Evolutionary conservation across 352 stramenopile genomes (phyloP), one percentile per base, ranked within the genome.

Genomic region (Pythium coloratum): DNA sequence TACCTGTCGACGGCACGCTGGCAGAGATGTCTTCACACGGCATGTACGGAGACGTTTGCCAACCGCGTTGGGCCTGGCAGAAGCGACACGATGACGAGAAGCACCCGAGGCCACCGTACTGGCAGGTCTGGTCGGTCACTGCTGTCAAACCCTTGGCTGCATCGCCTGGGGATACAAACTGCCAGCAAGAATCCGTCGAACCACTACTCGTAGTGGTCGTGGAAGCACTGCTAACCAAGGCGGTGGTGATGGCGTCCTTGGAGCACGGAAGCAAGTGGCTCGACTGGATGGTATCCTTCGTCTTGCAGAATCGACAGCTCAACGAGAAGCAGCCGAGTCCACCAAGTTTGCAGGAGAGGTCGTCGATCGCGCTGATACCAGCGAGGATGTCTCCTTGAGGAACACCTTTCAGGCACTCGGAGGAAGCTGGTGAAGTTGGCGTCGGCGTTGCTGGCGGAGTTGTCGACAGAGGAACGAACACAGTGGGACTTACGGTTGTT

Each of bases 261-360:
- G 59, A 59, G 7, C 66, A 72, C 9, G 54, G 54, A 12, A 61
- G 8, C 1, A 76, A 57, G 12, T 64, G 69, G 6, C 40, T 42
- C 30, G 68, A 73, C 4, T 64, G 55, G 8, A 32, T 55, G 13
- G 71, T 74, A 12, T 73, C 55, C 14, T 40, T 62, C 12, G 59
- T 73, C 46, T 76, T 73, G 51, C 76, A 83, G 40, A 69, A 73
- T 30, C 76, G 73, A 40, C 76, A 83, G 2, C 47, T 28, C 18
- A 38, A n/a, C 24, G 57, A 54, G 34, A 78, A 72, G 61, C 76
- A 83, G 1, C 76, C 76, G 10, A 78, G 20, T 0, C 66, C 66
- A 14, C 66, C 66, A 18, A 55, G 42, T 33, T 55, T 20, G 36
- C 66, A 67, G 36, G 34, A 38, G 6, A 36, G 7, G 28, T 72